Evolutionary conservation across 768 basidiomycete species (phyloP).

Genomic region (Gymnopilus junonius): DNA sequence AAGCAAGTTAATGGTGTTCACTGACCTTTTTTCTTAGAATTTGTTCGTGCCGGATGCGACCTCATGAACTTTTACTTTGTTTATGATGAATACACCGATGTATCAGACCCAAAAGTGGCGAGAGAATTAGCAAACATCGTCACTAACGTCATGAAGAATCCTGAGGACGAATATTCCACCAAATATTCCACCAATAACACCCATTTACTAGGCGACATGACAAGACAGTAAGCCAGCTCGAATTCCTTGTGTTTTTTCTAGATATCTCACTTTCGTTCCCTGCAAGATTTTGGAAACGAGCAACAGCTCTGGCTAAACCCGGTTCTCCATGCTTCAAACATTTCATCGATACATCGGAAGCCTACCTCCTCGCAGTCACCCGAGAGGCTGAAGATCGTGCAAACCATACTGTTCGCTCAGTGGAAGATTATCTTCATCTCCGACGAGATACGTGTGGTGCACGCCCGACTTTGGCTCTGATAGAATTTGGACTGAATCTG

Average conservation of each 20-base stretch:
- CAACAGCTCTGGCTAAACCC: slow-evolving; percentile 8
- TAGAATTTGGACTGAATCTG: slow-evolving; percentile 61
- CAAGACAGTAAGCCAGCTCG: slow-evolving; percentile 36
- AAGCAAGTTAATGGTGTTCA: neutral
- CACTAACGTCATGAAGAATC: slow-evolving; percentile 44
- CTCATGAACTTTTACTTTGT: slow-evolving; percentile 56
- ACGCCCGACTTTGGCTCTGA: slow-evolving; percentile 53
- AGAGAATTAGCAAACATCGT: slow-evolving; percentile 35
- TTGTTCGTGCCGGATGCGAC: slow-evolving; percentile 37
- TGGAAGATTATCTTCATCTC: slow-evolving; percentile 57
- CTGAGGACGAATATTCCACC: slow-evolving; percentile 33
- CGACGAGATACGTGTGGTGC: slow-evolving; percentile 59
- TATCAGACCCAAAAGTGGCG: slow-evolving; percentile 32
- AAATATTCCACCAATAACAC: slow-evolving; percentile 27
- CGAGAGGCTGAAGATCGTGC: slow-evolving; percentile 48
- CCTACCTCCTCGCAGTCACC: slow-evolving; percentile 46
- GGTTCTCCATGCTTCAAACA: slow-evolving; percentile 25
- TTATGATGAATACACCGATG: slow-evolving; percentile 56
- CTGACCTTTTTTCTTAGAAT: slow-evolving; percentile 12
- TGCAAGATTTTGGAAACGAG: slow-evolving; percentile 28
- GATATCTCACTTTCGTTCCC: neutral
- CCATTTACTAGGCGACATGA: slow-evolving; percentile 38
- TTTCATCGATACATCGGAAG: slow-evolving; percentile 41
- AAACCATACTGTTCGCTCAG: slow-evolving; percentile 39
- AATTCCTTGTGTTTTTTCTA: too few relatives aligned